Evolutionary conservation across 176 grass and related monocot species (phyloP).

Genomic region (Urochloa ruziziensis): DNA sequence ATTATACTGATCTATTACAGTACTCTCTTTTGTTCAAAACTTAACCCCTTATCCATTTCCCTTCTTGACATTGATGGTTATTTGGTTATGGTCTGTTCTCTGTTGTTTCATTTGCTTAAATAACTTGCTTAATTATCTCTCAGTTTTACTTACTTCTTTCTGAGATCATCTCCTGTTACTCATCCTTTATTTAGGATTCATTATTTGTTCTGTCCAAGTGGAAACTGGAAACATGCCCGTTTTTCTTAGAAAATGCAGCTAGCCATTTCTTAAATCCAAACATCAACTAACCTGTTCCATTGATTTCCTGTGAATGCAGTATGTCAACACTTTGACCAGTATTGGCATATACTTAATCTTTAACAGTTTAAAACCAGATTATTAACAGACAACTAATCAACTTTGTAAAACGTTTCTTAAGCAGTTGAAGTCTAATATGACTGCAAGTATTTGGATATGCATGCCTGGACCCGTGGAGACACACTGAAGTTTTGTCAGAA

Average conservation of each 20-base stretch:
- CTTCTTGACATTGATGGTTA: not conserved
- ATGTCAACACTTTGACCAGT: constrained; percentile 11
- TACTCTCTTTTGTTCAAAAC: not conserved
- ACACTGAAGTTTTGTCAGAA: not conserved
- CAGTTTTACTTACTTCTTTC: not conserved
- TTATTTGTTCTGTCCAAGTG: not conserved
- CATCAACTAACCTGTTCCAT: not conserved
- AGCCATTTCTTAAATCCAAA: not conserved
- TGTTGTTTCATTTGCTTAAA: not conserved
- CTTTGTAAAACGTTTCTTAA: not conserved
- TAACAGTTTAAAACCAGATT: not conserved
- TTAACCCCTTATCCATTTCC: not conserved
- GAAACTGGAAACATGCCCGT: not conserved
- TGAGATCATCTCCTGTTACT: too few relatives aligned
- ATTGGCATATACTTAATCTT: not conserved
- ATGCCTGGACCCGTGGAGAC: not conserved
- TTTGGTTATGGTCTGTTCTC: not conserved
- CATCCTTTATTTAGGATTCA: not conserved
- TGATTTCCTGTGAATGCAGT: not conserved
- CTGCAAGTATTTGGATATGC: constrained; percentile 4
- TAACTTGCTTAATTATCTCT: not conserved
- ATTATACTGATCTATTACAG: not conserved
- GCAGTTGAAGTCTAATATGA: constrained; percentile 21
- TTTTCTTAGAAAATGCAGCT: not conserved
- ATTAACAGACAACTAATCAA: constrained; percentile 1